Evolutionary conservation across 768 basidiomycete genomes (phyloP), one percentile per base, ranked within the genome.

Genomic region (Pleurotus tuber-regium): DNA sequence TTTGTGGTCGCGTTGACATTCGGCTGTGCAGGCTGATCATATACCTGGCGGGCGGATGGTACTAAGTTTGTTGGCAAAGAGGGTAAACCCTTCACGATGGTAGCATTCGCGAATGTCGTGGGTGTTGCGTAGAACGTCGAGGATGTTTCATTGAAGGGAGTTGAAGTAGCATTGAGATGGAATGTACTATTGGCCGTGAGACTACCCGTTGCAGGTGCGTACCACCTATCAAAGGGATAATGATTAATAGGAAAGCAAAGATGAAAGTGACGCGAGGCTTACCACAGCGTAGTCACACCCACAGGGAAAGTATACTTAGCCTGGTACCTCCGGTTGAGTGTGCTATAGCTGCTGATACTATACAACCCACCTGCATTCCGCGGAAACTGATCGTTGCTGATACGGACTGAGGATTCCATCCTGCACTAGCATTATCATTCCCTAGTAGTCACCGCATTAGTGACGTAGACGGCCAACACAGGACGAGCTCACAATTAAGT

Each of bases 251-350:
- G 38, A 24, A 2, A 24, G 9, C 23, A 8, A 10, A 24, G 10
- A 24, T 10, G 51, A 35, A 6, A 50, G 54, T 10, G 16, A 35
- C 26, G 35, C 51, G 57, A 60, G 58, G 67, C 74, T 52, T 68
- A 77, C 77, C 76, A 79, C 76, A 80, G 59, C 4, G 78, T 80
- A 0, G 78, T 79, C 2, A 89, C 82, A 21, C 88, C 88, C 8
- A 89, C 86, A 1, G 87, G 87, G 72, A 91, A 91, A 2, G 84
- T 87, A 63, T 87, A 87, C 1, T 70, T 77, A 2, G 86, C 88
- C 81, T 79, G 46, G 29, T 46, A 18, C 18, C 29, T 39, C 26
- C 21, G n/a, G 16, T 18, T 16, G 8, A 19, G 21, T 19, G 8
- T 4, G 4, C n/a, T 40, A 18, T 19, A 40, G 18, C 9, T 14